Percentiles rank a stretch among this genome's conserved stretches.
These are phyloP conservation scores for Trichothecium sympodiale DNA, from an alignment of 2,329 filamentous ascomycete species.

Conservation along the genomic window DNA sequence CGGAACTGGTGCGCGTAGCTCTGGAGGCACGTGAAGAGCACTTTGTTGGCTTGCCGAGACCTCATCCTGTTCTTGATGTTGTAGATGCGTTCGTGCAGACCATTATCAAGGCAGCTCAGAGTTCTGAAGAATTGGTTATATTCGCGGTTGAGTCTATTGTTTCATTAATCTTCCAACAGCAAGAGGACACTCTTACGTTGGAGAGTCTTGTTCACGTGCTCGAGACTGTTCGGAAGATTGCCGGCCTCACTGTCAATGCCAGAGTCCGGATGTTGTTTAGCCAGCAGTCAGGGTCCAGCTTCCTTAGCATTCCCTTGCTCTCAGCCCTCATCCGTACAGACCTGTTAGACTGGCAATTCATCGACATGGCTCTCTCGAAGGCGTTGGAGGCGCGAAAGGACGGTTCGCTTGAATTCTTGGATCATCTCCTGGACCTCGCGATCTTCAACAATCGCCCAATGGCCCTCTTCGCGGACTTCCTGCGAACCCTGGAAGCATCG, in stretches of 20 bases:
- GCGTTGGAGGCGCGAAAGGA: constrained; percentile 61
- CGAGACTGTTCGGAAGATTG: constrained; percentile 49
- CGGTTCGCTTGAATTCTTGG: constrained; percentile 67
- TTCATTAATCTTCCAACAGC: constrained; percentile 41
- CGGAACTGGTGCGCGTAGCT: constrained; percentile 44
- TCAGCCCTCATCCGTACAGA: constrained; percentile 47
- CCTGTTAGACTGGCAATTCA: constrained; percentile 49
- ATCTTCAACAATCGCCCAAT: constrained; percentile 68
- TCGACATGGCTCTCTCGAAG: constrained; percentile 64
- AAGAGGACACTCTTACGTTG: constrained; percentile 44
- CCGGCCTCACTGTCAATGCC: constrained; percentile 40
- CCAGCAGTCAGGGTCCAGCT: constrained; percentile 41
- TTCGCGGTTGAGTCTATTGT: constrained; percentile 51
- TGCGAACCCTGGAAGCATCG: constrained; percentile 68
- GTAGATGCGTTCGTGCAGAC: constrained; percentile 50
- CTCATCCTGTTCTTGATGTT: constrained; percentile 49
- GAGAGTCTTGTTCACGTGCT: constrained; percentile 53
- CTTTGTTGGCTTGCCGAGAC: constrained; percentile 45
- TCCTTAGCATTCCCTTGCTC: constrained; percentile 47
- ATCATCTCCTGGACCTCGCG: constrained; percentile 65
- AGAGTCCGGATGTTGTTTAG: constrained; percentile 46
- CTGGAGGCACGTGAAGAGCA: constrained; percentile 46
- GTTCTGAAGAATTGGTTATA: constrained; percentile 47
- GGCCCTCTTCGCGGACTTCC: constrained; percentile 76
- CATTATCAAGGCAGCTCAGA: constrained; percentile 52